phyloP scores from a whole-genome alignment of 805 yeast species.

The Kodamaea laetipori region DNA sequence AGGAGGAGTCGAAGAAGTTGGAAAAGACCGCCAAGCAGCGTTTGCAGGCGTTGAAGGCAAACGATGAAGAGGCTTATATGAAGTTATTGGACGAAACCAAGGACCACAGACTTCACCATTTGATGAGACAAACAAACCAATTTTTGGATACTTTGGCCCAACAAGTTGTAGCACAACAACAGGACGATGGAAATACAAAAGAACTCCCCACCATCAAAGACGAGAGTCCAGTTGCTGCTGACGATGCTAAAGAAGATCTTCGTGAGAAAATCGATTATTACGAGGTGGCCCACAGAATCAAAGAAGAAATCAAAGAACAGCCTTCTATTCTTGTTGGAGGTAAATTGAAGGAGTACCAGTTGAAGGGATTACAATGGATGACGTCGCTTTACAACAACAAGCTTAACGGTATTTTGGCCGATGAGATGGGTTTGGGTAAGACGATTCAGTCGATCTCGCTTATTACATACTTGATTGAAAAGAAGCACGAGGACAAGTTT shows the following conservation, averaged over 20 bases:
- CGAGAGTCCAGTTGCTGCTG: constrained; percentile 28
- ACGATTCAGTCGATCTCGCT: constrained; percentile 78
- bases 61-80: constrained; percentile 86
- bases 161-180: constrained; percentile 78
- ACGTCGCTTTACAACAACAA: constrained; percentile 62
- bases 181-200: constrained; percentile 38
- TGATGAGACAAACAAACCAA: constrained; percentile 74
- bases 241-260: constrained; percentile 52
- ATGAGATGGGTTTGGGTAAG: constrained; percentile 70
- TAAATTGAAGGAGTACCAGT: constrained; percentile 72
- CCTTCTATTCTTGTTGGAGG: constrained; percentile 78
- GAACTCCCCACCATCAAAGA: constrained; percentile 15
- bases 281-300: constrained; percentile 75
- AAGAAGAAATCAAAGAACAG: constrained; percentile 66
- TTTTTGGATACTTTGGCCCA: constrained; percentile 78
- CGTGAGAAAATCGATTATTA: constrained; percentile 75
- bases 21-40: constrained; percentile 86
- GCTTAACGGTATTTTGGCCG: constrained; percentile 65
- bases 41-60: constrained; percentile 81
- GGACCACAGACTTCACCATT: constrained; percentile 83
- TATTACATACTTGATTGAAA: constrained; percentile 68
- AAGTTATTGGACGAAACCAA: constrained; percentile 83
- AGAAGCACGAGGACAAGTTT: constrained; percentile 68
- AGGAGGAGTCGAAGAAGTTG: constrained; percentile 72
- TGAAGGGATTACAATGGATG: constrained; percentile 69